Evolutionary conservation across 208 protist species (phyloP), one percentile per base, ranked within the genome.

Genomic region (Crithidia expoeki): DNA sequence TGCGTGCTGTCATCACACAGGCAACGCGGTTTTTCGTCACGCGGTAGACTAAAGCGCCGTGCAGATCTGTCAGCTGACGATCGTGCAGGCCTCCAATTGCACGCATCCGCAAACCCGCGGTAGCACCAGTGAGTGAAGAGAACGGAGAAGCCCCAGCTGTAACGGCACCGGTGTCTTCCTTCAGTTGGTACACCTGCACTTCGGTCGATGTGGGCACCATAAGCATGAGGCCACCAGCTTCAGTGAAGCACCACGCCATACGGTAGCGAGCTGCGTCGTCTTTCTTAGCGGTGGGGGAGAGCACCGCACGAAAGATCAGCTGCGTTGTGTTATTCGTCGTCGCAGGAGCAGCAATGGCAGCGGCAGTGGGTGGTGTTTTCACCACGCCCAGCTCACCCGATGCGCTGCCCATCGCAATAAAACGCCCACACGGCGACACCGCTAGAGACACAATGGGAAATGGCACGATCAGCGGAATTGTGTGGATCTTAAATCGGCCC

Each of bases 361-460:
- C 21, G 1, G 50, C 25, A 5, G 63, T 4, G 9, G 68, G 10
- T 0, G 72, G 55, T 2, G 52, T 28, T 5, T 63, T 19, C 49
- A 85, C 68, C 19, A 95, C 86, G 30, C 80, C 82, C 10, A 92
- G 58, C 23, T 74, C 67, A 9, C 85, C 79, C 42, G 76, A 75
- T 1, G 90, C 81, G 68, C 82, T 92, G 9, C 79, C 91, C 70
- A 91, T 80, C 11, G 91, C 88, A 10, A 96, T 62, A 17, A 85
- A 63, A 17, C 66, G 21, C 4, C 86, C 86, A 55, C 86, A 94
- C 51, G 86, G 86, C 30, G 88, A 90, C 23, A 94, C 65, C 17
- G 83, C 76, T 21, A 93, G 60, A n/a, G 82, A 47, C 2, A 90
- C 69, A 44, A 96, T 38, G 0, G 88, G 88, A 76, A 85, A 73